These are phyloP conservation scores for Aureobasidium sp. DNA, from an alignment of 2,329 filamentous ascomycete species.

Conservation along the genomic window DNA sequence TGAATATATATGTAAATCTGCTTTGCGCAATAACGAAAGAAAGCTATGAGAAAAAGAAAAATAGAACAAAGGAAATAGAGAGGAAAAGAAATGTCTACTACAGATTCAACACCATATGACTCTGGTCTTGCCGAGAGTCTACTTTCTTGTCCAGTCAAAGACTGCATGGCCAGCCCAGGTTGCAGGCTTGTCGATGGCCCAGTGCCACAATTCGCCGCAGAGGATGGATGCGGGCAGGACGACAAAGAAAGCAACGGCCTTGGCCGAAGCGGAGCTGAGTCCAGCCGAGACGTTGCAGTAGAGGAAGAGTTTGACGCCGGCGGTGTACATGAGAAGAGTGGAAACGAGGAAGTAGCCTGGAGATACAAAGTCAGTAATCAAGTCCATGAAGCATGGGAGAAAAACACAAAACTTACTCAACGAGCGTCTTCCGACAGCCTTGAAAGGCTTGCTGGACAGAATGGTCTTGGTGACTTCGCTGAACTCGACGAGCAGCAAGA, in stretches of 20 bases:
- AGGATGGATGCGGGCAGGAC: slow-evolving; percentile 18
- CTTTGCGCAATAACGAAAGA: neutral
- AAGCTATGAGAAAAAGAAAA: neutral
- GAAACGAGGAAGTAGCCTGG: slow-evolving; percentile 26
- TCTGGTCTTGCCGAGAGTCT: no score
- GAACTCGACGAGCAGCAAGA: slow-evolving; percentile 37
- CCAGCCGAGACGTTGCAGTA: slow-evolving; percentile 18
- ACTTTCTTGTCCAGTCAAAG: slow-evolving; percentile 8
- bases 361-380: no score
- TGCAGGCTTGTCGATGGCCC: slow-evolving; percentile 23
- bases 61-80: neutral
- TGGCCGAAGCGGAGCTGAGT: slow-evolving; percentile 20
- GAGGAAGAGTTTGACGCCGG: slow-evolving; percentile 26
- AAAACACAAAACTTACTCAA: slow-evolving; percentile 34
- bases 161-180: slow-evolving; percentile 19
- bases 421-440: slow-evolving; percentile 36
- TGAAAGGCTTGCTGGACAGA: slow-evolving; percentile 30
- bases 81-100: neutral
- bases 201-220: slow-evolving; percentile 23
- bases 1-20: neutral
- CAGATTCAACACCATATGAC: neutral
- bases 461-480: slow-evolving; percentile 31
- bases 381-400: neutral
- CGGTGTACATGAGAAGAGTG: slow-evolving; percentile 25
- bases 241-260: slow-evolving; percentile 23